Evolutionary conservation across 352 stramenopile genomes (phyloP).

Genomic region (Elongisporangium senticosum): DNA sequence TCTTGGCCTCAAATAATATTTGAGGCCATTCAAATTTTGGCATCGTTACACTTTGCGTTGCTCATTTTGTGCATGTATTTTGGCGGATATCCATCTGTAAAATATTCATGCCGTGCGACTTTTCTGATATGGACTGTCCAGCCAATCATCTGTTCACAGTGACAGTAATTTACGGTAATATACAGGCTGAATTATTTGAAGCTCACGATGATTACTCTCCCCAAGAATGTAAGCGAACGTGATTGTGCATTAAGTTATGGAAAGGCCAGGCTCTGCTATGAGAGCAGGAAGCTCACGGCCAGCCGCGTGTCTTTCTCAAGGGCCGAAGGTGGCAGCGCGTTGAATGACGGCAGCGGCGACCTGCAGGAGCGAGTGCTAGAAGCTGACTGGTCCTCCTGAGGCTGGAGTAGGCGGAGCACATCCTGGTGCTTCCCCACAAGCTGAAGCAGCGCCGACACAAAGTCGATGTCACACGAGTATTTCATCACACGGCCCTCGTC

Average conservation of each 20-base stretch:
- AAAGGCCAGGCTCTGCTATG: not conserved
- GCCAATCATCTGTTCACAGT: too few relatives aligned
- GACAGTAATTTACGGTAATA: not conserved
- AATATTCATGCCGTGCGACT: too few relatives aligned
- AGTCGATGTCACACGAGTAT: conserved; percentile 39
- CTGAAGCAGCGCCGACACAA: conserved; percentile 24
- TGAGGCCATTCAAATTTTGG: too few relatives aligned
- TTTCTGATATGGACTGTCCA: too few relatives aligned
- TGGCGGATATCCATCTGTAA: too few relatives aligned
- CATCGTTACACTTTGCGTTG: too few relatives aligned
- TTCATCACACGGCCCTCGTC: conserved; percentile 32
- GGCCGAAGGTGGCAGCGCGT: not conserved
- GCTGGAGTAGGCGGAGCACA: conserved; percentile 23
- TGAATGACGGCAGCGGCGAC: not conserved
- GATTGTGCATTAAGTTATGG: not conserved
- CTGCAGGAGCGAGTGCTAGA: not conserved
- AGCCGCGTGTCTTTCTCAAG: not conserved
- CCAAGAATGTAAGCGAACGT: not conserved
- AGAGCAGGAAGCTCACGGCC: not conserved
- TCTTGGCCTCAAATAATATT: too few relatives aligned
- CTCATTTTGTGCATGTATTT: too few relatives aligned
- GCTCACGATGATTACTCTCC: not conserved
- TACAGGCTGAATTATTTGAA: not conserved
- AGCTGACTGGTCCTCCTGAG: not conserved
- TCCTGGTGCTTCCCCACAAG: conserved; percentile 27